Evolutionary conservation across 345 rosid species (phyloP).

Genomic region (Populus davidiana): DNA sequence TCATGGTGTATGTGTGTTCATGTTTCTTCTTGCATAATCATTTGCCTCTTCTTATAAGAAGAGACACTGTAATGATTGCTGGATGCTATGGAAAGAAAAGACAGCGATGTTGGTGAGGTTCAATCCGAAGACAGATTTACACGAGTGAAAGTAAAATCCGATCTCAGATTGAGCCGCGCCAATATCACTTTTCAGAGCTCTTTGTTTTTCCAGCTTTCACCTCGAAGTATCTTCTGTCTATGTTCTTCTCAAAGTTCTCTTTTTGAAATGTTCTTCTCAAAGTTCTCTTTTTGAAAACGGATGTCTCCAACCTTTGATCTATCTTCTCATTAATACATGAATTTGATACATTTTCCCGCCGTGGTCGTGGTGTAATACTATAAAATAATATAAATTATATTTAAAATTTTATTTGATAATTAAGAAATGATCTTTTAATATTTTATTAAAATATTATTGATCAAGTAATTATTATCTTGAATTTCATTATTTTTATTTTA

Average conservation of each 20-base stretch:
- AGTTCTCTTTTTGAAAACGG: neutral
- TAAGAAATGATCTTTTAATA: too few species aligned
- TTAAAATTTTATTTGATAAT: too few species aligned
- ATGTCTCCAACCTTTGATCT: neutral
- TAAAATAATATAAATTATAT: too few species aligned
- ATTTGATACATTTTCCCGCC: neutral
- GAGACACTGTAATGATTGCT: neutral
- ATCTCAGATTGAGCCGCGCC: slow-evolving; percentile 99
- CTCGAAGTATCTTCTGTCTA: neutral
- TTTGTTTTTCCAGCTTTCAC: slow-evolving; percentile 17
- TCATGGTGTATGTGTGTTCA: neutral
- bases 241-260: neutral
- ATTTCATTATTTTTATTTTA: too few species aligned
- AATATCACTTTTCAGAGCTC: slow-evolving; percentile 57
- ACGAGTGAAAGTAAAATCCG: slow-evolving; percentile 35
- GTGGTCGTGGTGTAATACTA: too few species aligned
- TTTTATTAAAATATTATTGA: too few species aligned
- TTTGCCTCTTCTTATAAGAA: neutral
- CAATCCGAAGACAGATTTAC: slow-evolving; percentile 91
- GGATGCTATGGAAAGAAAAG: slow-evolving; percentile 25
- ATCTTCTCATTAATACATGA: neutral
- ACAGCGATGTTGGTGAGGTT: slow-evolving; percentile 95
- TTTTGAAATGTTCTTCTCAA: neutral
- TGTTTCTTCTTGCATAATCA: slow-evolving; percentile 15
- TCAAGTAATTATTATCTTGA: too few species aligned